A percentile compares a stretch with the other conserved stretches of the same genome.
Conservation (phyloP, 148 eudicot genomes). For the Vaccinium corymbosum region DNA sequence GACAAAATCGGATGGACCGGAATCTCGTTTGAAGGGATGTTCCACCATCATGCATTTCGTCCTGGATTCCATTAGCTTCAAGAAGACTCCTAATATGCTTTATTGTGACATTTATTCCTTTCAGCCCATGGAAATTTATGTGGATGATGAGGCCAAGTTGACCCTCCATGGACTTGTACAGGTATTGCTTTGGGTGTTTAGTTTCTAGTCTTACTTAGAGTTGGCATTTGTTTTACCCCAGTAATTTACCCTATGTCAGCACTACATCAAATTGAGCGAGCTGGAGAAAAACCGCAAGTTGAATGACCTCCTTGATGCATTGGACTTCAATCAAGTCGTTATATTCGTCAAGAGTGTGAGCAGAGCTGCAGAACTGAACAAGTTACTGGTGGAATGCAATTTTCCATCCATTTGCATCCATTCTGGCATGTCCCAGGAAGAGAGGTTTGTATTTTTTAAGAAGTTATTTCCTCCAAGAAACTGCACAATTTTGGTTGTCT, state of each 20-base stretch:
- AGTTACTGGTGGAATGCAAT: slow-evolving; percentile 87
- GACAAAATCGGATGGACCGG: slow-evolving; percentile 45
- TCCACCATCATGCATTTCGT: slow-evolving; percentile 64
- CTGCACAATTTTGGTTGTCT: neutral
- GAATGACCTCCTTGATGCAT: slow-evolving; percentile 89
- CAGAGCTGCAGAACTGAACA: slow-evolving; percentile 91
- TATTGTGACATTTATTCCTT: slow-evolving; percentile 70
- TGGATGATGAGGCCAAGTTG: slow-evolving; percentile 93
- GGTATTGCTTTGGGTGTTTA: slow-evolving; percentile 36
- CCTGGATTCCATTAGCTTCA: slow-evolving; percentile 64
- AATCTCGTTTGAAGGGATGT: slow-evolving; percentile 31
- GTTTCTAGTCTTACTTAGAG: neutral
- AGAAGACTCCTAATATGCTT: slow-evolving; percentile 64
- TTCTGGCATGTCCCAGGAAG: slow-evolving; percentile 98
- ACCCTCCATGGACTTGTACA: slow-evolving; percentile 98
- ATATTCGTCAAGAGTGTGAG: slow-evolving; percentile 90
- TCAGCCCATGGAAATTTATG: slow-evolving; percentile 99
- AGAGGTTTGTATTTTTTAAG: slow-evolving; percentile 46
- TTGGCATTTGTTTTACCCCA: neutral
- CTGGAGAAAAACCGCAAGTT: slow-evolving; percentile 88
- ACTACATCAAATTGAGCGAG: slow-evolving; percentile 85
- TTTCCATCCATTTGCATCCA: slow-evolving; percentile 96
- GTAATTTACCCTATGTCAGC: slow-evolving; percentile 36
- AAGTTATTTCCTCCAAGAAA: neutral
- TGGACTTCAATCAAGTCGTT: slow-evolving; percentile 85